These are phyloP conservation scores for Angophora floribunda DNA, from an alignment of 345 rosid genomes.

Conservation along the genomic window DNA sequence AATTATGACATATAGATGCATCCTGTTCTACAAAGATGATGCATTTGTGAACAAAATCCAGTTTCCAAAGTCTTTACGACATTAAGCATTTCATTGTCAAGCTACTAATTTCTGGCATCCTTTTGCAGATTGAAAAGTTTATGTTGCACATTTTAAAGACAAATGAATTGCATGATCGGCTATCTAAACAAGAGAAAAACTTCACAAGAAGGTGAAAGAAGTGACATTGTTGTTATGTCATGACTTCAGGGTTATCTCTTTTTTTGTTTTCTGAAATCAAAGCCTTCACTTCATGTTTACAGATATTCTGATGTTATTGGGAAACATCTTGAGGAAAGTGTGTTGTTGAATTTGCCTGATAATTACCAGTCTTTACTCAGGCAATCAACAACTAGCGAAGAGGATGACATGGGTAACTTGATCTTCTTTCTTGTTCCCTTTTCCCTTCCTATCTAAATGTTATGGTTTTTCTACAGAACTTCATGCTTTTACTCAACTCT, in stretches of 20 bases:
- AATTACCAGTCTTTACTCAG: conserved; percentile 63
- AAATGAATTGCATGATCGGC: conserved; percentile 35
- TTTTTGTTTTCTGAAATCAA: background rate
- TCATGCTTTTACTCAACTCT: background rate
- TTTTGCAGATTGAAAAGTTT: conserved; percentile 64
- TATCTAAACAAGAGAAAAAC: conserved; percentile 51
- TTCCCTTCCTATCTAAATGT: background rate
- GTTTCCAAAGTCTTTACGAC: background rate
- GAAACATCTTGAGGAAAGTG: conserved; percentile 61
- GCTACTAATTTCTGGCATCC: background rate
- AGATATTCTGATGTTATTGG: conserved; percentile 55
- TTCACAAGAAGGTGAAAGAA: conserved; percentile 50
- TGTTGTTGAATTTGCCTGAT: conserved; percentile 63
- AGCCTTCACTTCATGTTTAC: background rate
- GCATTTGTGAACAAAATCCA: background rate
- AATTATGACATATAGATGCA: background rate
- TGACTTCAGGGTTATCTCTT: background rate
- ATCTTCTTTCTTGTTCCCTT: background rate
- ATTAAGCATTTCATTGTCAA: background rate
- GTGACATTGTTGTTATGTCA: background rate
- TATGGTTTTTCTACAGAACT: background rate
- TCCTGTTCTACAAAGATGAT: background rate
- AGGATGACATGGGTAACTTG: conserved; percentile 73
- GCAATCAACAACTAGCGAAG: conserved; percentile 69
- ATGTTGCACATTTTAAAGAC: conserved; percentile 51